Conservation (phyloP, 208 protist genomes). For the Wallacemonas sp. region DNA sequence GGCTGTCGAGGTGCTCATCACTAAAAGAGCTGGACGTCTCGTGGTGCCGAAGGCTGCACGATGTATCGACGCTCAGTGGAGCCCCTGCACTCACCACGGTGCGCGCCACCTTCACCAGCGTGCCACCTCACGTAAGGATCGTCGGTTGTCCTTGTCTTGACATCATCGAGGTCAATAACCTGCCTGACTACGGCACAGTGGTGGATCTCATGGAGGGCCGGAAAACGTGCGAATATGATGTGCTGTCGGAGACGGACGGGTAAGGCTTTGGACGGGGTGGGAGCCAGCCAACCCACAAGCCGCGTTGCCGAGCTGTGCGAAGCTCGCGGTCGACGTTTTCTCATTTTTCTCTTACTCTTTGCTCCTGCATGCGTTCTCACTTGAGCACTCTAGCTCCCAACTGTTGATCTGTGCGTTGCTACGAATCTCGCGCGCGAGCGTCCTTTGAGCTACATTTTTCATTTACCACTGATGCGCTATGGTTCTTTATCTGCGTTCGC, state of each 20-base stretch:
- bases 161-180: neutral
- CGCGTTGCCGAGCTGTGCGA: no score
- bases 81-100: neutral
- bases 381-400: no score
- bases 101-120: neutral
- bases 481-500: no score
- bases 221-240: neutral
- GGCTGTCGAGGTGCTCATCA: neutral
- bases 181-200: neutral
- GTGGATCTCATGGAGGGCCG: neutral
- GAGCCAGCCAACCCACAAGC: no score
- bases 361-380: neutral
- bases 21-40: slow-evolving; percentile 14
- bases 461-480: no score
- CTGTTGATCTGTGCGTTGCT: no score
- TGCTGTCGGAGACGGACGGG: neutral
- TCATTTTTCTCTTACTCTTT: neutral
- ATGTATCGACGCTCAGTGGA: neutral
- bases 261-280: no score
- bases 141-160: neutral
- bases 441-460: no score
- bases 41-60: slow-evolving; percentile 6
- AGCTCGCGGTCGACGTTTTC: no score
- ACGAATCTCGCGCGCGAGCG: no score
- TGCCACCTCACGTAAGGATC: neutral